A percentile compares a stretch with the other conserved stretches of the same genome.
Evolutionary conservation across 2,329 filamentous ascomycete genomes (phyloP).

Genomic region (Pseudogymnoascus sp.): DNA sequence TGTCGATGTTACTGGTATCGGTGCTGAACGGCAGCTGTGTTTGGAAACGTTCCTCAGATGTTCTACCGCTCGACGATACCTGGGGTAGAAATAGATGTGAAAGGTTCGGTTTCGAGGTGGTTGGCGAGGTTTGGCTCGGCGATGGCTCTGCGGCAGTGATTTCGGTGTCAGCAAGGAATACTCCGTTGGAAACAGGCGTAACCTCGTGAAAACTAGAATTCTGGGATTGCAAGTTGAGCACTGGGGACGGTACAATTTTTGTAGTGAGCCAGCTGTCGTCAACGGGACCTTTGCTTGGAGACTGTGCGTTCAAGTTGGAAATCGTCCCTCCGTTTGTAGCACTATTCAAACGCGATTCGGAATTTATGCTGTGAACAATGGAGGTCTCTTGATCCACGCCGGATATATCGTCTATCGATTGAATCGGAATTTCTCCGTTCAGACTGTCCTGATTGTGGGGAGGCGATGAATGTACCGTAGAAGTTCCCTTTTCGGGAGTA

Average conservation of each 20-base stretch:
- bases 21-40: conserved; percentile 1
- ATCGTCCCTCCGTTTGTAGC: neutral
- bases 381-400: neutral
- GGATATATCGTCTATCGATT: neutral
- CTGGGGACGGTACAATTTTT: neutral
- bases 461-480: neutral
- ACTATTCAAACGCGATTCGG: neutral
- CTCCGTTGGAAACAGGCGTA: neutral
- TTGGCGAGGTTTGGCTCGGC: neutral
- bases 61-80: neutral
- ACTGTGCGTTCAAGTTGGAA: neutral
- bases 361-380: neutral
- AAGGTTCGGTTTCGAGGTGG: neutral
- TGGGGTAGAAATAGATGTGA: conserved; percentile 3
- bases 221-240: neutral
- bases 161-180: neutral
- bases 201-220: neutral
- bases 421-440: neutral
- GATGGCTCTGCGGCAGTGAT: neutral
- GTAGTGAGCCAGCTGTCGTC: conserved; percentile 6
- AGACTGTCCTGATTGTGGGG: neutral
- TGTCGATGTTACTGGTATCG: neutral
- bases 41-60: neutral
- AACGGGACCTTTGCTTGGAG: neutral
- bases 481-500: neutral